phyloP scores from a whole-genome alignment of 805 yeast genomes.

The Suhomyces sp. region DNA sequence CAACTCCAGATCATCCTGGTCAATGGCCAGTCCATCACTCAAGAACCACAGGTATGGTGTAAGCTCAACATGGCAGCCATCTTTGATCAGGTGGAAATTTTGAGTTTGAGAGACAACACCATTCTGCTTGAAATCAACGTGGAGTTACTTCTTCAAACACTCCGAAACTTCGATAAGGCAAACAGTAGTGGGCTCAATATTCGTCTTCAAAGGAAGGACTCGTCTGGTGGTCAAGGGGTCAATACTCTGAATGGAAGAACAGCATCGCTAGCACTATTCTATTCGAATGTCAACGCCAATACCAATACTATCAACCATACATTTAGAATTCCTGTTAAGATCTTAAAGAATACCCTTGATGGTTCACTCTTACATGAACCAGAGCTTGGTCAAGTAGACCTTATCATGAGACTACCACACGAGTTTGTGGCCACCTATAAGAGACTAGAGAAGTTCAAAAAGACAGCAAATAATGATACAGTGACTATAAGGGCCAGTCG shows the following conservation, averaged over 20 bases:
- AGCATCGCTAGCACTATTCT: constrained; percentile 56
- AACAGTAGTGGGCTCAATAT: constrained; percentile 50
- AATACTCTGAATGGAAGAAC: constrained; percentile 33
- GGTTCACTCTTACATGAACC: constrained; percentile 59
- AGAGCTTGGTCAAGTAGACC: constrained; percentile 50
- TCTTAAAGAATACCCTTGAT: constrained; percentile 56
- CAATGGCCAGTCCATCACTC: constrained; percentile 38
- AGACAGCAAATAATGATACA: constrained; percentile 41
- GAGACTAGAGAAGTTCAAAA: constrained; percentile 65
- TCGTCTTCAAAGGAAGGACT: constrained; percentile 49
- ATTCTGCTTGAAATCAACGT: constrained; percentile 62
- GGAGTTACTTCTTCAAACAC: constrained; percentile 58
- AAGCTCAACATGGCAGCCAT: constrained; percentile 45
- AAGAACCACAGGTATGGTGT: constrained; percentile 71
- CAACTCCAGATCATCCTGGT: constrained; percentile 51
- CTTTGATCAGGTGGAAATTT: constrained; percentile 51
- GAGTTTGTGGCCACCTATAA: constrained; percentile 55
- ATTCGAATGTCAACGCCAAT: constrained; percentile 45
- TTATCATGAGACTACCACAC: constrained; percentile 51
- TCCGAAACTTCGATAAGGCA: constrained; percentile 55
- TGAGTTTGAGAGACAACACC: constrained; percentile 51
- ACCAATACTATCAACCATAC: constrained; percentile 57
- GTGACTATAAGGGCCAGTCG: constrained; percentile 51
- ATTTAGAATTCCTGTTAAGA: constrained; percentile 68
- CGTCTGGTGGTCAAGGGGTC: constrained; percentile 22